phyloP scores from a whole-genome alignment of 2,329 filamentous ascomycete species.

The Diaporthe destruens region DNA sequence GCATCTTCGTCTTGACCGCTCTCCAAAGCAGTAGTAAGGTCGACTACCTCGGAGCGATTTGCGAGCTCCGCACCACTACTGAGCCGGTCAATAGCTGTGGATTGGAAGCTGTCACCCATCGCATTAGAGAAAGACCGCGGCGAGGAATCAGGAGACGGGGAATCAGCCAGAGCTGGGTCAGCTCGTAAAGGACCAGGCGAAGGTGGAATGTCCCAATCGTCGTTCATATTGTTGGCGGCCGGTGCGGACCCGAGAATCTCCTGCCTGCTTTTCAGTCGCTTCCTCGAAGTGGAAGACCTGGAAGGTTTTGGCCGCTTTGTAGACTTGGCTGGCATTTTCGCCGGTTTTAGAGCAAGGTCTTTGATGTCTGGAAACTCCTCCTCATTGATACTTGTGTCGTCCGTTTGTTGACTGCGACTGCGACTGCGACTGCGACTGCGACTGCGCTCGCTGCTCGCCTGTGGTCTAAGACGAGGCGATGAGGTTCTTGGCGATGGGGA shows the following conservation, averaged over 20 bases:
- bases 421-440: conserved; percentile 43
- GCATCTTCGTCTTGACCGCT: conserved; percentile 39
- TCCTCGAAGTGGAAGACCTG: conserved; percentile 44
- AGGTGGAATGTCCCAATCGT: conserved; percentile 35
- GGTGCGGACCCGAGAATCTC: not conserved
- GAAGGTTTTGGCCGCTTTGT: conserved; percentile 45
- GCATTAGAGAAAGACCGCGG: not conserved
- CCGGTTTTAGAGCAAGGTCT: conserved; percentile 42
- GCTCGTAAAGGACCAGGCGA: conserved; percentile 25
- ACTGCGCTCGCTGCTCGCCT: conserved; percentile 48
- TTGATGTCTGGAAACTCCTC: conserved; percentile 50
- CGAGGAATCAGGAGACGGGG: not conserved
- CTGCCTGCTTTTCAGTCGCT: conserved; percentile 43
- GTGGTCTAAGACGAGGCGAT: conserved; percentile 42
- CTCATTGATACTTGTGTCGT: conserved; percentile 49
- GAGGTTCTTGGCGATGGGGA: conserved; percentile 49
- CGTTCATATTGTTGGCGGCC: not conserved
- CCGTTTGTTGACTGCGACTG: conserved; percentile 48
- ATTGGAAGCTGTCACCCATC: not conserved
- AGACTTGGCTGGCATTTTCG: conserved; percentile 35
- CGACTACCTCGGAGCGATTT: conserved; percentile 4
- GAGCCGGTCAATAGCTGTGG: conserved; percentile 6
- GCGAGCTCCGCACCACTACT: not conserved
- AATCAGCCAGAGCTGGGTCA: conserved; percentile 1
- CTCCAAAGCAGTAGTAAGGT: conserved; percentile 31